Base-by-base conservation (phyloP, 2,329 filamentous ascomycete genomes). In the Cytospora paraplurivora region DNA sequence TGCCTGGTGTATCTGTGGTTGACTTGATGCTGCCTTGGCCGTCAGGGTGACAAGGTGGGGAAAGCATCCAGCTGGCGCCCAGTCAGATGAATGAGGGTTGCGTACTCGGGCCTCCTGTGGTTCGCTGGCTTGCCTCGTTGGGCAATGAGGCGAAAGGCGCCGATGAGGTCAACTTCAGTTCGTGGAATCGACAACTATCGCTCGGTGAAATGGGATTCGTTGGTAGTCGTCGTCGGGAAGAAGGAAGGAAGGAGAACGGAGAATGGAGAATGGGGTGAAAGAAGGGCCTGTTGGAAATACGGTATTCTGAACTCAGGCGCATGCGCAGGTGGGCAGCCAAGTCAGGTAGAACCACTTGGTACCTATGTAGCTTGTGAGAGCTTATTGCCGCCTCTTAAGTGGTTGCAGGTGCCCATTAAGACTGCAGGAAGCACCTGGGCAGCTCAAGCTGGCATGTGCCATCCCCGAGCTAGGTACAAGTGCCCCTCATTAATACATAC, bases 21-120 rank as follows among this genome's bases (percentile, higher is more conserved):
- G 59, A 21, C 44, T n/a, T 47, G 44, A 47, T 19, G 44, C n/a
- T 47, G 44, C 44, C 44, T 47, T 47, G 44, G 44, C 15, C 44
- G 44, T 47, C 44, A 47, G 44, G 44, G 44, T 47, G 59, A 53
- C 51, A 44, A 61, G 59, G 59, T 61, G 59, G 59, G 59, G 59
- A 61, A 61, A 61, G 59, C 59, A 61, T 61, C 51, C 59, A 61
- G 59, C 59, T 55, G 59, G 44, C n/a, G n/a, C n/a, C 19, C 44
- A 10, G n/a, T 61, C n/a, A 44, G 59, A 55, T 44, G 49, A 55
- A 61, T 52, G 27, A 38, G 59, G 27, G 34, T 44, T 21, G 52
- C 59, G 41, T 50, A 59, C 58, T 35, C 35, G 58, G 38, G 59
- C 52, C 33, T 21, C 19, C 55, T 21, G 49, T 34, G 33, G 51